These are phyloP conservation scores for Bidens hawaiensis DNA, from an alignment of 140 eudicot genomes.

Conservation along the genomic window DNA sequence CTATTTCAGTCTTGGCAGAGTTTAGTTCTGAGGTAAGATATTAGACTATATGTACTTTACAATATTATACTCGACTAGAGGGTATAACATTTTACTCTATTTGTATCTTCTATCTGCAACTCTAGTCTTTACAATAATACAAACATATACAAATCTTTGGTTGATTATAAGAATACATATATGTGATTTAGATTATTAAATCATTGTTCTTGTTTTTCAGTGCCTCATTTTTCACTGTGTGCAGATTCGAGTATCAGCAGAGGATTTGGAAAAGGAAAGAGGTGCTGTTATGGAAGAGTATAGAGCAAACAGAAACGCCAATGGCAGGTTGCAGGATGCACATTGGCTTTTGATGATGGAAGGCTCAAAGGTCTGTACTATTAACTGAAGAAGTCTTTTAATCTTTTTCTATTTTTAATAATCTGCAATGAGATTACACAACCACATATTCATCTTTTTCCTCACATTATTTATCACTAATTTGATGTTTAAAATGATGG, in stretches of 20 bases:
- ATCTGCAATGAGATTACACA: background rate
- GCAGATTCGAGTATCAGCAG: constrained; percentile 74
- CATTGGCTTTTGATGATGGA: constrained; percentile 89
- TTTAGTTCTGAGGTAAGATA: constrained; percentile 75
- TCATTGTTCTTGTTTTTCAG: background rate
- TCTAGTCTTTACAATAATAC: background rate
- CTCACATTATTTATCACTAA: background rate
- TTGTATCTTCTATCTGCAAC: background rate
- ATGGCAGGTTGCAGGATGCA: constrained; percentile 92
- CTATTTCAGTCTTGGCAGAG: constrained; percentile 84
- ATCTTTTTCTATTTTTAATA: constrained; percentile 8
- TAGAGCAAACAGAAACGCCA: constrained; percentile 79
- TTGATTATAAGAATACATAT: background rate
- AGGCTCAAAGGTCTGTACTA: constrained; percentile 72
- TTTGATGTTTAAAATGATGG: background rate
- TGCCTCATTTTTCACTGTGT: constrained; percentile 11
- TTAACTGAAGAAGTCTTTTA: background rate
- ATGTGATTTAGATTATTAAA: background rate
- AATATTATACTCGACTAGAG: background rate
- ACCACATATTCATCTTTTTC: background rate
- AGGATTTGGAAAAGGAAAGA: constrained; percentile 89
- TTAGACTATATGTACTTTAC: background rate
- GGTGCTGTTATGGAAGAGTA: constrained; percentile 98
- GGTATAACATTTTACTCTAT: background rate
- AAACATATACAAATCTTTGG: background rate